Evolutionary conservation across 768 basidiomycete species (phyloP).

Genomic region (Auricularia sp.): DNA sequence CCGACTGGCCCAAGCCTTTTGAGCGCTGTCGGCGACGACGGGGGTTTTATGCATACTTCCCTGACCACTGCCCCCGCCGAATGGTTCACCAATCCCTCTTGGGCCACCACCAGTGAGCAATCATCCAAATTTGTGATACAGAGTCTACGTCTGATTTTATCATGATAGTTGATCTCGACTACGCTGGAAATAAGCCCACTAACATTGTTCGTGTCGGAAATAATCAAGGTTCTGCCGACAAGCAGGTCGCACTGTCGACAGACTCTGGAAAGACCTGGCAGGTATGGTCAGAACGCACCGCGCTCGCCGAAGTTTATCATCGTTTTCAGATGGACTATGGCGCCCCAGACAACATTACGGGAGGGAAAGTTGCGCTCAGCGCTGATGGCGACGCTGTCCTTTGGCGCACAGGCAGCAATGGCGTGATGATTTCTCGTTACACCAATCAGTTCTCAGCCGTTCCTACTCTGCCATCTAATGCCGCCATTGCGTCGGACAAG

Average conservation of each 20-base stretch:
- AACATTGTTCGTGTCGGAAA: slow-evolving; percentile 29
- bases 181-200: slow-evolving; percentile 40
- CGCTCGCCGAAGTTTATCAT: slow-evolving; percentile 2
- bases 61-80: slow-evolving; percentile 30
- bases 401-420: slow-evolving; percentile 35
- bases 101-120: slow-evolving; percentile 15
- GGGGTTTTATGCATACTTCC: slow-evolving; percentile 40
- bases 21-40: slow-evolving; percentile 46
- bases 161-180: slow-evolving; percentile 35
- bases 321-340: slow-evolving; percentile 36
- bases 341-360: slow-evolving; percentile 36
- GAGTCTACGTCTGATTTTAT: not conserved
- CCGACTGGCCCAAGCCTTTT: slow-evolving; percentile 48
- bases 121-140: slow-evolving; percentile 21
- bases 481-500: slow-evolving; percentile 57
- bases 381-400: slow-evolving; percentile 49
- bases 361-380: slow-evolving; percentile 30
- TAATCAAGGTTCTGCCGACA: slow-evolving; percentile 21
- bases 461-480: slow-evolving; percentile 38
- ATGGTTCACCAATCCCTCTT: slow-evolving; percentile 35
- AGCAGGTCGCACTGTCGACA: slow-evolving; percentile 48
- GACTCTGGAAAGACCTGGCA: slow-evolving; percentile 47
- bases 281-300: not conserved
- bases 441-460: slow-evolving; percentile 41
- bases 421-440: slow-evolving; percentile 44